Percentiles rank a stretch among this genome's conserved stretches.
Evolutionary conservation across 345 rosid genomes (phyloP).

Genomic region (Gossypium herbaceum): DNA sequence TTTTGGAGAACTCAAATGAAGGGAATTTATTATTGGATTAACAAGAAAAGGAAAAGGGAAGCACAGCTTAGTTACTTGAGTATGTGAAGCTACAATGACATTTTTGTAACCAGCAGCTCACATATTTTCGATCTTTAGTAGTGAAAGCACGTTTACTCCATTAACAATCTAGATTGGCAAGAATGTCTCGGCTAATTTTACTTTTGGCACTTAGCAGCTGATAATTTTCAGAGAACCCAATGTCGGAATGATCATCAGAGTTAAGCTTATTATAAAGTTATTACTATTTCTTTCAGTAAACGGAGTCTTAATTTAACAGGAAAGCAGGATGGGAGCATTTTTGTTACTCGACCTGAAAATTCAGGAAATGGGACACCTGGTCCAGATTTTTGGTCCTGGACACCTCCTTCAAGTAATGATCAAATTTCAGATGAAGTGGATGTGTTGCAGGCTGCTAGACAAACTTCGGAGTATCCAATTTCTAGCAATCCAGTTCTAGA

Average conservation of each 20-base stretch:
- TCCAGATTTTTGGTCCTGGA: constrained; percentile 97
- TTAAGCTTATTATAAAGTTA: not conserved
- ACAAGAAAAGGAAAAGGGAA: not conserved
- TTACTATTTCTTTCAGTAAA: not conserved
- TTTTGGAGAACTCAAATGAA: not conserved
- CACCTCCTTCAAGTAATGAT: constrained; percentile 49
- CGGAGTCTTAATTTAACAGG: constrained; percentile 30
- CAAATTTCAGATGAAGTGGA: constrained; percentile 14
- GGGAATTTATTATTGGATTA: not conserved
- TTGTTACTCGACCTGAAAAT: constrained; percentile 38
- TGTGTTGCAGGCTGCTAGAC: constrained; percentile 25
- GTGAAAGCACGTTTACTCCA: no score
- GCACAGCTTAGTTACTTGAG: not conserved
- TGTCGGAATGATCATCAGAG: not conserved
- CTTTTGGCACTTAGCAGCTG: not conserved
- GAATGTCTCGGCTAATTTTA: not conserved
- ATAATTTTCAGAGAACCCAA: not conserved
- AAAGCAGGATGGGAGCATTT: constrained; percentile 28
- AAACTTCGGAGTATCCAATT: constrained; percentile 32
- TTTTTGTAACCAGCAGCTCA: no score
- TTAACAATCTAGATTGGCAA: no score
- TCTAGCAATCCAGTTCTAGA: constrained; percentile 40
- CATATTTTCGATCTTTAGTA: no score
- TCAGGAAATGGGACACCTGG: constrained; percentile 63
- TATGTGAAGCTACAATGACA: no score